These are phyloP conservation scores for Durio zibethinus DNA, from an alignment of 345 rosid species.

Conservation along the genomic window DNA sequence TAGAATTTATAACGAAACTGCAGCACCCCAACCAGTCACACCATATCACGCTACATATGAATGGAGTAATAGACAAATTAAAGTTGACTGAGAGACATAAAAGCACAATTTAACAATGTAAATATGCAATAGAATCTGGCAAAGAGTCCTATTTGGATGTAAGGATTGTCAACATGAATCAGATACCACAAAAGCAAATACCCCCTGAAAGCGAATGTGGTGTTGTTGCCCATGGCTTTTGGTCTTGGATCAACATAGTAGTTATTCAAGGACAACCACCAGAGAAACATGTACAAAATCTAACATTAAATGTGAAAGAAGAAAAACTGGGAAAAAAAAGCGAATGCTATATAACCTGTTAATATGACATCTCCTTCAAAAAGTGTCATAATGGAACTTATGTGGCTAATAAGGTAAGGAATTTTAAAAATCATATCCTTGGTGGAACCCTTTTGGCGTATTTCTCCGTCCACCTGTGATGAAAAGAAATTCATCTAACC, in stretches of 20 bases:
- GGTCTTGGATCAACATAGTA: neutral
- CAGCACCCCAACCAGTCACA: neutral
- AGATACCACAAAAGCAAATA: neutral
- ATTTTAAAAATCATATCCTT: slow-evolving; percentile 85
- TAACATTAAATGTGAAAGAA: neutral
- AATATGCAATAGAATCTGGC: neutral
- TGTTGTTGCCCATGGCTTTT: neutral
- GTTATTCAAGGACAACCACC: neutral
- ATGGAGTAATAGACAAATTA: neutral
- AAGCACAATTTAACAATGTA: neutral
- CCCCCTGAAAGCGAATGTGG: neutral
- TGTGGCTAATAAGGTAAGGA: slow-evolving; percentile 84
- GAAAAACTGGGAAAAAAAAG: neutral
- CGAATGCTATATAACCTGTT: slow-evolving; percentile 53
- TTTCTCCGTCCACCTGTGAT: slow-evolving; percentile 72
- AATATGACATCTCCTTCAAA: slow-evolving; percentile 82
- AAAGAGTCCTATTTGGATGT: neutral
- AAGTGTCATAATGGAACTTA: slow-evolving; percentile 86
- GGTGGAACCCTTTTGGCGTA: slow-evolving; percentile 72
- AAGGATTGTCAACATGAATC: neutral
- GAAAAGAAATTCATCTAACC: slow-evolving; percentile 12
- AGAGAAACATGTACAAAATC: neutral
- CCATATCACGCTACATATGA: neutral
- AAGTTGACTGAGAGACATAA: neutral
- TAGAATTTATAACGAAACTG: neutral